Evolutionary conservation across 345 rosid species (phyloP), one percentile per base, ranked within the genome.

Genomic region (Reutealis trisperma): DNA sequence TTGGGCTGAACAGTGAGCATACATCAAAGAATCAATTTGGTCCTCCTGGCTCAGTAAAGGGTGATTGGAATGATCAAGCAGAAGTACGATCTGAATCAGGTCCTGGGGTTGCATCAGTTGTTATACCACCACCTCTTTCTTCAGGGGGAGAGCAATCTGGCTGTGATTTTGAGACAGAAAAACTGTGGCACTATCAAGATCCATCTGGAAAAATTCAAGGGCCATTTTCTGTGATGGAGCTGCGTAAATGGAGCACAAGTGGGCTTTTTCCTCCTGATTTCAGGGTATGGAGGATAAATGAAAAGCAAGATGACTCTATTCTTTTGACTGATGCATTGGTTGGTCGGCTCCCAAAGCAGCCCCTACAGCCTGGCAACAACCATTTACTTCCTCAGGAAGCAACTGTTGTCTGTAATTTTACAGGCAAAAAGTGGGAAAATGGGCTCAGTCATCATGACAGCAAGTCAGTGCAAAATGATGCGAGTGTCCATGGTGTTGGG

Each of bases 151-250:
- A 85, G 79, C 87, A 80, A 67, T 78, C 88, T 54, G 75, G 81
- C 72, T 67, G 65, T 72, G 84, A 87, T 70, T 67, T 69, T 6
- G 97, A 91, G 86, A 80, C 75, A 1, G 83, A 84, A 60, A 91
- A 85, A 68, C 70, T 88, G 73, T 96, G 99, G 99, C 90, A 78
- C 83, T 96, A 96, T 81, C 89, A 86, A 85, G 99, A 96, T 73
- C 98, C 97, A 66, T 74, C 67, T 70, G 93, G 92, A 77, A 92
- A 85, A 83, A 77, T 82, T 82, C 99, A 92, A 77, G 99, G 99
- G 62, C 98, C 99, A 47, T 96, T 96, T 86, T 34, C 91, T 55
- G 75, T 94, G 91, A 73, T 69, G 77, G 90, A 86, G 80, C 84
- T 96, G 73, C 90, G 90, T 47, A 90, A 86, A 82, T 96, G 99